A percentile compares a stretch with the other conserved stretches of the same genome.
Conservation (phyloP, 345 rosid genomes). For the Arabidopsis arenosa region DNA sequence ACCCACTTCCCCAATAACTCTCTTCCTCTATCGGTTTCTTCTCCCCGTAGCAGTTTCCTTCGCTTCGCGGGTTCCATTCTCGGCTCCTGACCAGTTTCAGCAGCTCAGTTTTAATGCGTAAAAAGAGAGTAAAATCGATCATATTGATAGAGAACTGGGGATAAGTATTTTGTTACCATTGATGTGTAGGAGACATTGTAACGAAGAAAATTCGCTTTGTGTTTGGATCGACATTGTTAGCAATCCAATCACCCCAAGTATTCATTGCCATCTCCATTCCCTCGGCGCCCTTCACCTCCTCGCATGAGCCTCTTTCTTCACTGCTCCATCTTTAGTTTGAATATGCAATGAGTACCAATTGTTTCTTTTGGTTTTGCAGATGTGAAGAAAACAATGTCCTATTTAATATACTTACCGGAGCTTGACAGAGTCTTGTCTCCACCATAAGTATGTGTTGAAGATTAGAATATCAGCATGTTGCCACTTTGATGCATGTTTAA, state of each 20-base stretch:
- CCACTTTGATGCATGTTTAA: slow-evolving; percentile 87
- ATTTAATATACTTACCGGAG: slow-evolving; percentile 54
- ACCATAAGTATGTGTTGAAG: slow-evolving; percentile 96
- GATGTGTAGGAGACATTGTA: slow-evolving; percentile 97
- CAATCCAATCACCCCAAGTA: slow-evolving; percentile 92
- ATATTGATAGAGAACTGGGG: not conserved
- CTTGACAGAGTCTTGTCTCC: slow-evolving; percentile 98
- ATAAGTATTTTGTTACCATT: slow-evolving; percentile 47
- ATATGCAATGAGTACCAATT: not conserved
- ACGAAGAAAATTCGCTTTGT: slow-evolving; percentile 75
- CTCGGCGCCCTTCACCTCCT: slow-evolving; percentile 71
- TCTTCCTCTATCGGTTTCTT: slow-evolving; percentile 61
- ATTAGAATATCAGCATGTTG: slow-evolving; percentile 87
- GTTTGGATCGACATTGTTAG: slow-evolving; percentile 54
- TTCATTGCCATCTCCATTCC: slow-evolving; percentile 96
- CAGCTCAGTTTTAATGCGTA: slow-evolving; percentile 3
- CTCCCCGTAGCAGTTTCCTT: slow-evolving; percentile 85
- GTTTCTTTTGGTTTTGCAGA: not conserved
- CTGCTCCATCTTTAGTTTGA: slow-evolving; percentile 75
- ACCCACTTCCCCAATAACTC: slow-evolving; percentile 90
- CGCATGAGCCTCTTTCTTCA: slow-evolving; percentile 70
- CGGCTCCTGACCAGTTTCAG: slow-evolving; percentile 60
- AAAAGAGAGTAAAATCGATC: not conserved
- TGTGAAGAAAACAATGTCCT: not conserved
- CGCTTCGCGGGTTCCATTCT: slow-evolving; percentile 79